Percentiles rank a stretch among this genome's conserved stretches.
phyloP scores from a whole-genome alignment of 2,329 filamentous ascomycete genomes.

The Colletotrichum sp. region DNA sequence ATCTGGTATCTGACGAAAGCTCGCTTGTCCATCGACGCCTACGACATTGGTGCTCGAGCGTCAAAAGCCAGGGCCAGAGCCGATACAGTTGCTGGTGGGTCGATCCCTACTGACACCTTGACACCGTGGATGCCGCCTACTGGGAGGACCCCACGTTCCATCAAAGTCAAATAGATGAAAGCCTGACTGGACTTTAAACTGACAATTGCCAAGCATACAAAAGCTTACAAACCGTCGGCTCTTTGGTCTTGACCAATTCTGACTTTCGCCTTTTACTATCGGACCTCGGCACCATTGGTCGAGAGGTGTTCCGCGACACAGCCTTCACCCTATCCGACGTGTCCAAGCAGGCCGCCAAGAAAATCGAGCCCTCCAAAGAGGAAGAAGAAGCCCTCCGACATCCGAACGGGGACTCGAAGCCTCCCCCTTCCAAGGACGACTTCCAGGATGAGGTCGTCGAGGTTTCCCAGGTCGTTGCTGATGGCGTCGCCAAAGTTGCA shows the following conservation, averaged over 20 bases:
- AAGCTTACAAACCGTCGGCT: slow-evolving; percentile 82
- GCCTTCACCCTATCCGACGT: slow-evolving; percentile 79
- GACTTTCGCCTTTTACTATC: slow-evolving; percentile 88
- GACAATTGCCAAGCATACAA: slow-evolving; percentile 64
- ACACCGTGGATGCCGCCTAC: background rate
- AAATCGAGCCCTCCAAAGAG: slow-evolving; percentile 70
- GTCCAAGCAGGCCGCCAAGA: slow-evolving; percentile 74
- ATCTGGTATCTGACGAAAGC: slow-evolving; percentile 83
- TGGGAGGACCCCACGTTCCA: background rate
- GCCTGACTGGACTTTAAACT: slow-evolving; percentile 16
- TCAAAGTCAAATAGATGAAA: background rate
- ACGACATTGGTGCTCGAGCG: slow-evolving; percentile 65
- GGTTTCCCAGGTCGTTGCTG: slow-evolving; percentile 56
- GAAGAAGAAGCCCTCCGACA: slow-evolving; percentile 59
- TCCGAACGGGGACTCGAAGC: slow-evolving; percentile 27
- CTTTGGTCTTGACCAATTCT: slow-evolving; percentile 84
- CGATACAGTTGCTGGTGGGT: slow-evolving; percentile 71
- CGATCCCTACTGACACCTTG: background rate
- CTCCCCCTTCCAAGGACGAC: slow-evolving; percentile 63
- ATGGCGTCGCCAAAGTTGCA: slow-evolving; percentile 57
- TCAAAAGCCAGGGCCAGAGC: slow-evolving; percentile 68
- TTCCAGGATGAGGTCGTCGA: slow-evolving; percentile 61
- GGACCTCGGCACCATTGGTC: slow-evolving; percentile 78
- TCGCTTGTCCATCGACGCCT: slow-evolving; percentile 69
- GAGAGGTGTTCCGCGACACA: slow-evolving; percentile 86